Evolutionary conservation across 805 yeast species (phyloP), one percentile per base, ranked within the genome.

Genomic region (Lipomyces chichibuensis): DNA sequence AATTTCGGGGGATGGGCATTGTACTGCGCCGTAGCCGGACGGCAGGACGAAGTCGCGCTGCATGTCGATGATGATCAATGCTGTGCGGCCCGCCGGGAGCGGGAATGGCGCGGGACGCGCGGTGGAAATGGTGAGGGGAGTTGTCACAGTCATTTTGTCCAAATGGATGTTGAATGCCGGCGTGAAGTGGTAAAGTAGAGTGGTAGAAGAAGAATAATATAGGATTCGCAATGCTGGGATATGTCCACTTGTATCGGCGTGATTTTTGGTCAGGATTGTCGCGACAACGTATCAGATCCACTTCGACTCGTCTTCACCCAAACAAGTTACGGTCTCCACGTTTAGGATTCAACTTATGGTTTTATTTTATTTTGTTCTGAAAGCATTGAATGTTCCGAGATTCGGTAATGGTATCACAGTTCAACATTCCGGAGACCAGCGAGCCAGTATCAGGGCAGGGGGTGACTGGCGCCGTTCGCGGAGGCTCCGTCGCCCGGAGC

Each of bases 51-150:
- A 77, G 66, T 77, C 79, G 60, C 78, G 65, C 63, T 77, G 79
- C 78, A 77, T 76, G 63, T 77, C 78, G 39, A 77, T 75, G 62
- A 77, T 74, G 33, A 77, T 57, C 29, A 77, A 65, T 4, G 78
- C 79, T 2, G 76, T 71, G 46, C 74, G 67, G 32, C 65, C 67
- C 20, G 53, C 65, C 23, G 74, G 74, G 13, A 73, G 72, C 51
- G 69, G 70, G 62, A 73, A 73, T 25, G 71, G 61, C 55, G 70
- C 70, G 2, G 75, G 75, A 20, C 60, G 64, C 6, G 75, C 73
- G 20, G 57, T 51, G 2, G 61, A 33, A 25, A 67, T 67, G 13
- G 55, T n/a, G n/a, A 65, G 62, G 3, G 66, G 66, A 2, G 63
- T 43, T 2, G 61, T 39, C 20, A 63, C 53, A 8, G 66, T 59